phyloP scores from a whole-genome alignment of 1,139 yeast species.

The Sugiyamaella novakii region DNA sequence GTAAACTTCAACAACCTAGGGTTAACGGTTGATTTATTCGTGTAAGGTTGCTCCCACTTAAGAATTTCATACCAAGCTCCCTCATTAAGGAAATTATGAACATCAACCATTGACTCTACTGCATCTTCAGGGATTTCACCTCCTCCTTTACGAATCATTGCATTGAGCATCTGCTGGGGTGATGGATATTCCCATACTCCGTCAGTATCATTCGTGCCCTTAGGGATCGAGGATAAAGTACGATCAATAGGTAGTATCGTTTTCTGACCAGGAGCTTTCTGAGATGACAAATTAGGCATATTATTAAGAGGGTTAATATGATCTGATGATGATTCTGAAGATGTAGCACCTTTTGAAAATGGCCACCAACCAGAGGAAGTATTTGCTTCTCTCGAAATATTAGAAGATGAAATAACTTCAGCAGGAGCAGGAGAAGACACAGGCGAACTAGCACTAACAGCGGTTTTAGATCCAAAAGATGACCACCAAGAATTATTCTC shows the following conservation, averaged over 20 bases:
- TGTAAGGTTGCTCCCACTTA: constrained; percentile 77
- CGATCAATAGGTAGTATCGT: constrained; percentile 78
- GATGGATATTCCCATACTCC: constrained; percentile 98
- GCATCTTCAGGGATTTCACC: constrained; percentile 91
- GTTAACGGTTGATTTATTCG: constrained; percentile 53
- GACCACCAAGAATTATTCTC: constrained; percentile 28
- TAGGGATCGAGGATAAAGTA: constrained; percentile 82
- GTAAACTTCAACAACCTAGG: constrained; percentile 86
- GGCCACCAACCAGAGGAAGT: constrained; percentile 40
- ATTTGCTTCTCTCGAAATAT: background rate
- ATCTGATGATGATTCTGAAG: constrained; percentile 50
- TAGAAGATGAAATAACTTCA: constrained; percentile 1
- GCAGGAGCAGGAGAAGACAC: constrained; percentile 9
- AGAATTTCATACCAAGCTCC: constrained; percentile 97
- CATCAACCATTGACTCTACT: constrained; percentile 95
- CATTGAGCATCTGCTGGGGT: constrained; percentile 98
- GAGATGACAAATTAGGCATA: constrained; percentile 77
- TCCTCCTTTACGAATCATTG: constrained; percentile 91
- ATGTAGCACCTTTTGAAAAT: constrained; percentile 19
- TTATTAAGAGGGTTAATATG: constrained; percentile 74
- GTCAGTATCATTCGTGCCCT: constrained; percentile 64
- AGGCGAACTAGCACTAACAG: constrained; percentile 21
- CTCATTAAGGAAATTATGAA: constrained; percentile 93
- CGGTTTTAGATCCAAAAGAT: constrained; percentile 23
- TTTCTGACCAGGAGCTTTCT: constrained; percentile 78